Evolutionary conservation across 345 rosid genomes (phyloP).

Genomic region (Dipteronia dyeriana): DNA sequence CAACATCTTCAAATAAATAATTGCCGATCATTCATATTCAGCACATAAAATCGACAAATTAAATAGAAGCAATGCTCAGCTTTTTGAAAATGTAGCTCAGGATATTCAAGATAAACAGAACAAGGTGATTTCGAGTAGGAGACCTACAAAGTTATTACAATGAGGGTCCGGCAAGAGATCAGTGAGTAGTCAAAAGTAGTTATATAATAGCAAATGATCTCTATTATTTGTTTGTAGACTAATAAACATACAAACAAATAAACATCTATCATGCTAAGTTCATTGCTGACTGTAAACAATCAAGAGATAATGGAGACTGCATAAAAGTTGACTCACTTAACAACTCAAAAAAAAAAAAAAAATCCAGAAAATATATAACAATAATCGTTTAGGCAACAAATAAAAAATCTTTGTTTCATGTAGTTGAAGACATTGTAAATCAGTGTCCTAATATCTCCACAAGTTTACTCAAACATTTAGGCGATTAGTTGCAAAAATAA

Average conservation of each 20-base stretch:
- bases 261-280: neutral
- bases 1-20: neutral
- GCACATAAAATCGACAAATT: neutral
- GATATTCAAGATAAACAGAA: neutral
- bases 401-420: neutral
- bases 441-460: neutral
- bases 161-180: neutral
- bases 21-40: neutral
- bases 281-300: neutral
- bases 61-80: neutral
- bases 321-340: neutral
- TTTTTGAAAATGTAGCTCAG: neutral
- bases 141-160: neutral
- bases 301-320: neutral
- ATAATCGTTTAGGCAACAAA: neutral
- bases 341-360: neutral
- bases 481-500: neutral
- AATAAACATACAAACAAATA: conserved; percentile 6
- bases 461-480: neutral
- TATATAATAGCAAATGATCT: neutral
- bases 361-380: neutral
- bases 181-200: neutral
- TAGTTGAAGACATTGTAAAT: neutral
- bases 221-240: neutral
- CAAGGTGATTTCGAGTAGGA: neutral